Conservation (phyloP, 2,329 filamentous ascomycete genomes). For the Fusarium azukiicola region DNA sequence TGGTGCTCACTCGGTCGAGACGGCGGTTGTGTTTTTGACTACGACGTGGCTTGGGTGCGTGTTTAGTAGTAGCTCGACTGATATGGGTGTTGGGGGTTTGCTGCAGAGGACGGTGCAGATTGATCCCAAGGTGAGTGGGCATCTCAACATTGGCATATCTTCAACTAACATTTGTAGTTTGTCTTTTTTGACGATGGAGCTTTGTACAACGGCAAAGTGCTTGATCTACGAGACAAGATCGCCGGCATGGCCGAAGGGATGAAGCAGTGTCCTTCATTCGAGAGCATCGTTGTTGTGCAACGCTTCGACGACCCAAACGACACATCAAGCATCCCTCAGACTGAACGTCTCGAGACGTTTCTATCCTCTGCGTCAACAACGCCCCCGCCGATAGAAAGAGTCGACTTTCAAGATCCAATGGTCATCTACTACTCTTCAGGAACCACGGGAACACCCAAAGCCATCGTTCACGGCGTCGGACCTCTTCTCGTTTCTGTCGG, state of each 20-base stretch:
- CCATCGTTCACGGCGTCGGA: slow-evolving; percentile 89
- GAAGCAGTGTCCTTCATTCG: slow-evolving; percentile 78
- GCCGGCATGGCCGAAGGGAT: slow-evolving; percentile 84
- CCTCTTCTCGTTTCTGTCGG: slow-evolving; percentile 75
- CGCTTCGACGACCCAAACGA: slow-evolving; percentile 82
- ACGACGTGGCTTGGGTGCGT: slow-evolving; percentile 85
- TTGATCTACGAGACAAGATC: slow-evolving; percentile 88
- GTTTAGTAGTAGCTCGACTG: slow-evolving; percentile 89
- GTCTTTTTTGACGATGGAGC: slow-evolving; percentile 92
- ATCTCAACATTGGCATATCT: neutral
- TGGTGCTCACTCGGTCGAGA: slow-evolving; percentile 87
- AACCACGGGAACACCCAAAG: slow-evolving; percentile 92
- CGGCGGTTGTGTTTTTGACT: slow-evolving; percentile 85
- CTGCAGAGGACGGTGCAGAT: slow-evolving; percentile 88
- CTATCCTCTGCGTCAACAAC: slow-evolving; percentile 58
- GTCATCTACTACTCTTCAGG: slow-evolving; percentile 90
- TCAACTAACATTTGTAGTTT: slow-evolving; percentile 65
- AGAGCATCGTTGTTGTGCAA: slow-evolving; percentile 82
- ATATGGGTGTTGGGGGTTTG: slow-evolving; percentile 91
- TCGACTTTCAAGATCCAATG: slow-evolving; percentile 87
- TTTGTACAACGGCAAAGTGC: slow-evolving; percentile 88
- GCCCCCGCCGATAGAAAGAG: slow-evolving; percentile 76
- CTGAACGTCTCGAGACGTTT: slow-evolving; percentile 70
- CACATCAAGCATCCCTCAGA: slow-evolving; percentile 73
- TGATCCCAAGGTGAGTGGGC: slow-evolving; percentile 78